Percentiles rank a stretch among this genome's conserved stretches.
These are phyloP conservation scores for Labyrinthula sp. DNA, from an alignment of 352 stramenopile species.

Conservation along the genomic window DNA sequence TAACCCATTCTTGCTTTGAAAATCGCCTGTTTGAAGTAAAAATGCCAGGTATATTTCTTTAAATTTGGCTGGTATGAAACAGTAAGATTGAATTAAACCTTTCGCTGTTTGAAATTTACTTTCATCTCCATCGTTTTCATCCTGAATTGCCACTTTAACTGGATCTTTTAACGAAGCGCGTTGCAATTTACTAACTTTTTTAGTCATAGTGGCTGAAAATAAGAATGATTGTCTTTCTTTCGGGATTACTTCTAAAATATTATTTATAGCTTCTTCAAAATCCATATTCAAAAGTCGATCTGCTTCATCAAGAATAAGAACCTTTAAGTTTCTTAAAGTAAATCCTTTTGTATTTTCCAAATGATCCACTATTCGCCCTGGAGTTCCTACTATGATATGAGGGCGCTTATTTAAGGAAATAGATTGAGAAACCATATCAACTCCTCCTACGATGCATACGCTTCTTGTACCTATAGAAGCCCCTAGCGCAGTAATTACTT, in stretches of 20 bases:
- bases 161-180: conserved; percentile 81
- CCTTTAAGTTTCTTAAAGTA: conserved; percentile 61
- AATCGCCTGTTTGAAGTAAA: conserved; percentile 86
- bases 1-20: conserved; percentile 82
- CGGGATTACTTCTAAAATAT: conserved; percentile 85
- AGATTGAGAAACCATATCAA: conserved; percentile 66
- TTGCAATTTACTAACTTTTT: conserved; percentile 92
- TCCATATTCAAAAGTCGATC: conserved; percentile 89
- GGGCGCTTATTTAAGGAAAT: conserved; percentile 85
- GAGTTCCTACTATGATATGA: conserved; percentile 77
- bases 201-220: conserved; percentile 96
- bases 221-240: conserved; percentile 78
- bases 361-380: conserved; percentile 71
- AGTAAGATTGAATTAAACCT: conserved; percentile 89
- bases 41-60: conserved; percentile 98
- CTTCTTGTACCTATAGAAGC: conserved; percentile 69
- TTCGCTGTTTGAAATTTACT: conserved; percentile 86
- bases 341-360: conserved; percentile 88
- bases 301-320: conserved; percentile 74
- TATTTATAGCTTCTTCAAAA: conserved; percentile 93
- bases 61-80: conserved; percentile 97
- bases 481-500: conserved; percentile 70
- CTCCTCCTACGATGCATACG: conserved; percentile 71
- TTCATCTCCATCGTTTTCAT: too few relatives aligned
- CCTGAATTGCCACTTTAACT: conserved; percentile 84